Conservation (phyloP, 2,329 filamentous ascomycete species). For the Nakataea oryzae region DNA sequence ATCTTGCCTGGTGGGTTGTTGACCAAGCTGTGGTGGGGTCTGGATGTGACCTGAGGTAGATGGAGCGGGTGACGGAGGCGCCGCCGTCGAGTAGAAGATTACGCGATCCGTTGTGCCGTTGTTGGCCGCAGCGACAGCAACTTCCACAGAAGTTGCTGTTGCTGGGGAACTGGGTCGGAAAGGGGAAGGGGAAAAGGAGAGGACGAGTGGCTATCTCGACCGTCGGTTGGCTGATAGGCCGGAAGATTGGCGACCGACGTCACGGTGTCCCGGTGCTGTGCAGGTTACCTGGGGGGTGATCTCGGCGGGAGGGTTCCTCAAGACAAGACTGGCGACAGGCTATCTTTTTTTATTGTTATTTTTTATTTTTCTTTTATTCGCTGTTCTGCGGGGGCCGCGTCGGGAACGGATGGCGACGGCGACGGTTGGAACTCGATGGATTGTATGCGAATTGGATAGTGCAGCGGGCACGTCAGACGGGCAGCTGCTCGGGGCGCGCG, state of each 20-base stretch:
- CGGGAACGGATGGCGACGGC: neutral
- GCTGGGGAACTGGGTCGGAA: neutral
- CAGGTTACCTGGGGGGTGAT: neutral
- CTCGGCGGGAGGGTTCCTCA: neutral
- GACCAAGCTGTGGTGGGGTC: constrained; percentile 1
- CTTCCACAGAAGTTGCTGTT: constrained; percentile 1
- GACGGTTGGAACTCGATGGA: neutral
- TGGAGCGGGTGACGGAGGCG: constrained; percentile 3
- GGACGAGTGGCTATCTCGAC: neutral
- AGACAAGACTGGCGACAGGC: neutral
- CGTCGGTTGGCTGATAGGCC: neutral
- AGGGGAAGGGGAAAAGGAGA: neutral
- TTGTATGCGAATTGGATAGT: neutral
- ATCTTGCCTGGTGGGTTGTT: constrained; percentile 1
- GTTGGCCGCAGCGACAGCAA: constrained; percentile 4
- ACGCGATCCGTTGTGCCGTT: constrained; percentile 5
- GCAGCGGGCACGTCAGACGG: neutral
- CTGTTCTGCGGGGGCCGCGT: neutral
- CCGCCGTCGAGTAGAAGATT: constrained; percentile 4
- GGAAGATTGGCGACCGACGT: neutral
- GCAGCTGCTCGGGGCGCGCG: neutral
- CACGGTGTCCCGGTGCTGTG: neutral
- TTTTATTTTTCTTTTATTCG: neutral
- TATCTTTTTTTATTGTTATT: constrained; percentile 1
- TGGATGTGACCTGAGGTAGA: constrained; percentile 3